Percentiles rank a stretch among this genome's conserved stretches.
Conservation (phyloP, 1,139 yeast genomes). For the Oligophagozyma castellii region DNA sequence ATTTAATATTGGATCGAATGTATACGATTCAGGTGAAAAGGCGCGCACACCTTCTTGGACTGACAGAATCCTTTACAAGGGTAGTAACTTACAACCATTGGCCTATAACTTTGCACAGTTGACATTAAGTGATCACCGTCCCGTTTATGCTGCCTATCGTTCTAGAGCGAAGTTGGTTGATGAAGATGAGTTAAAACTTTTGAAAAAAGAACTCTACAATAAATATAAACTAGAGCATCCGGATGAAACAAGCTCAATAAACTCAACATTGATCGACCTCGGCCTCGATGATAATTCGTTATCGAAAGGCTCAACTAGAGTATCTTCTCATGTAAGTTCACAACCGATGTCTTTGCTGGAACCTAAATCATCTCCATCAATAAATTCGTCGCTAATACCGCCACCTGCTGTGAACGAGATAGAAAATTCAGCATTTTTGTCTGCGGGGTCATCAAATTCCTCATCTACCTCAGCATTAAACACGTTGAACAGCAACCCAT, state of each 20-base stretch:
- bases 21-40: slow-evolving; percentile 79
- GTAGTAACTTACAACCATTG: slow-evolving; percentile 38
- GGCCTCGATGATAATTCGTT: background rate
- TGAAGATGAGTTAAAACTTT: slow-evolving; percentile 31
- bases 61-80: slow-evolving; percentile 63
- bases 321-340: no score
- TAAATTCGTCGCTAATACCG: no score
- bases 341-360: no score
- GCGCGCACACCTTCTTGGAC: slow-evolving; percentile 97
- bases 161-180: slow-evolving; percentile 56
- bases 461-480: no score
- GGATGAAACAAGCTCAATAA: background rate
- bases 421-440: no score
- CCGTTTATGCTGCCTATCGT: slow-evolving; percentile 66
- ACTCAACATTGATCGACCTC: background rate
- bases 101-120: slow-evolving; percentile 48
- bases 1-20: slow-evolving; percentile 68
- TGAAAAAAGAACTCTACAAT: background rate
- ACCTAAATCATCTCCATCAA: no score
- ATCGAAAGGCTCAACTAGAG: no score
- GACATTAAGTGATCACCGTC: slow-evolving; percentile 78
- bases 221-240: background rate
- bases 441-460: no score
- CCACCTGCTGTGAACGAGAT: no score
- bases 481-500: no score